A percentile compares a stretch with the other conserved stretches of the same genome.
phyloP scores from a whole-genome alignment of 2,329 filamentous ascomycete species.

The Rhinocladiella mackenziei region DNA sequence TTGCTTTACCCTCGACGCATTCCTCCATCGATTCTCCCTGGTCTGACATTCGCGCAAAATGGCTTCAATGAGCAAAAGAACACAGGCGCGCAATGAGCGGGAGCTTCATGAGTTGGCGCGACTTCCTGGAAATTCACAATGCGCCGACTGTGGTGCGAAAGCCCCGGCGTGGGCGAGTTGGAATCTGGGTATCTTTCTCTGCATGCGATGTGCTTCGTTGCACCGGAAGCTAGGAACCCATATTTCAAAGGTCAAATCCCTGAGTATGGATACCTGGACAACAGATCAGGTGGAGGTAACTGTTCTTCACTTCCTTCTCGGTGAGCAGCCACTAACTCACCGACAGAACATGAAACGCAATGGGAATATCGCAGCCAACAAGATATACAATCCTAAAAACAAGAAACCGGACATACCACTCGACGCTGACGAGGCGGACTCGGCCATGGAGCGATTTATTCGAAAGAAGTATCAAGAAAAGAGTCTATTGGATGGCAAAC shows the following conservation, averaged over 20 bases:
- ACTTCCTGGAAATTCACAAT: slow-evolving; percentile 83
- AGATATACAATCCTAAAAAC: slow-evolving; percentile 81
- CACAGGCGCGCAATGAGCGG: slow-evolving; percentile 96
- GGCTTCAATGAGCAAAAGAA: slow-evolving; percentile 80
- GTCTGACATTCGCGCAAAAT: slow-evolving; percentile 53
- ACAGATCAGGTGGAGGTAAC: slow-evolving; percentile 89
- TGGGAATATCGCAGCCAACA: slow-evolving; percentile 82
- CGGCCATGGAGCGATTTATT: slow-evolving; percentile 92
- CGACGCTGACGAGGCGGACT: slow-evolving; percentile 87
- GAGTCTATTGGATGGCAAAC: slow-evolving; percentile 47
- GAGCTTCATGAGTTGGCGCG: slow-evolving; percentile 84
- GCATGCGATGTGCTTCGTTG: slow-evolving; percentile 92
- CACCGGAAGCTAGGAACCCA: slow-evolving; percentile 97
- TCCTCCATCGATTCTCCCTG: not conserved
- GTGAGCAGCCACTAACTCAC: slow-evolving; percentile 20
- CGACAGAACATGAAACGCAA: slow-evolving; percentile 85
- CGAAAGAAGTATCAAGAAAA: slow-evolving; percentile 83
- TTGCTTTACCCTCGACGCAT: too few relatives aligned
- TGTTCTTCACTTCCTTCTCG: slow-evolving; percentile 3
- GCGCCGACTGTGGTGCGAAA: slow-evolving; percentile 85
- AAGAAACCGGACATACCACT: slow-evolving; percentile 78
- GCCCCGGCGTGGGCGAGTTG: slow-evolving; percentile 98
- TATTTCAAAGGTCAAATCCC: slow-evolving; percentile 95
- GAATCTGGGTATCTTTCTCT: slow-evolving; percentile 97
- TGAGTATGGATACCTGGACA: slow-evolving; percentile 98